Evolutionary conservation across 2,329 filamentous ascomycete species (phyloP).

Genomic region (Botrytis hyacinthi): DNA sequence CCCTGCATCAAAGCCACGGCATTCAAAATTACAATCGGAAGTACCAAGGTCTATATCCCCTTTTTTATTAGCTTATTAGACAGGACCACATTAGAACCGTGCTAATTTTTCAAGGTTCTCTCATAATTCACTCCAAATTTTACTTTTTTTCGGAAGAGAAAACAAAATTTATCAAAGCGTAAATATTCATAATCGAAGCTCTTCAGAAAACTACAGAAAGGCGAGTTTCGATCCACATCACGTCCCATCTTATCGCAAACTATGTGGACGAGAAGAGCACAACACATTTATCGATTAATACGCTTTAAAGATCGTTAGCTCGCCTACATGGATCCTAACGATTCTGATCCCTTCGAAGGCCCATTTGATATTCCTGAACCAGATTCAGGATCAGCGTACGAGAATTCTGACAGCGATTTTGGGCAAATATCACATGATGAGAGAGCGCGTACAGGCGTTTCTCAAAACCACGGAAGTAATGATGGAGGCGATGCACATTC

Average conservation of each 20-base stretch:
- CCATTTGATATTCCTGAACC: slow-evolving; percentile 23
- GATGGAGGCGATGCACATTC: not conserved
- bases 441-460: not conserved
- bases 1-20: not conserved
- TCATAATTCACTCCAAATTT: not conserved
- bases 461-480: not conserved
- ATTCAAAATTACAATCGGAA: not conserved
- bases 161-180: slow-evolving; percentile 3
- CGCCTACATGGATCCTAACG: slow-evolving; percentile 28
- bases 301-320: slow-evolving; percentile 25
- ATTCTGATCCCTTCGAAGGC: slow-evolving; percentile 19
- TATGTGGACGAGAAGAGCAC: slow-evolving; percentile 26
- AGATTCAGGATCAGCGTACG: slow-evolving; percentile 36
- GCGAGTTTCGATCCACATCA: slow-evolving; percentile 1
- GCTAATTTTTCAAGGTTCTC: not conserved
- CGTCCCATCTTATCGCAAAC: slow-evolving; percentile 7
- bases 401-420: slow-evolving; percentile 28
- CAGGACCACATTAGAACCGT: not conserved
- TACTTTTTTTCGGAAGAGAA: not conserved
- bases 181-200: not conserved
- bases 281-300: slow-evolving; percentile 20
- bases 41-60: not conserved
- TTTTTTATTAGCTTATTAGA: not conserved
- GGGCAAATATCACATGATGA: slow-evolving; percentile 23
- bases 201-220: not conserved